Evolutionary conservation across 83 land plant genomes (phyloP).

Genomic region (Picea mariana): DNA sequence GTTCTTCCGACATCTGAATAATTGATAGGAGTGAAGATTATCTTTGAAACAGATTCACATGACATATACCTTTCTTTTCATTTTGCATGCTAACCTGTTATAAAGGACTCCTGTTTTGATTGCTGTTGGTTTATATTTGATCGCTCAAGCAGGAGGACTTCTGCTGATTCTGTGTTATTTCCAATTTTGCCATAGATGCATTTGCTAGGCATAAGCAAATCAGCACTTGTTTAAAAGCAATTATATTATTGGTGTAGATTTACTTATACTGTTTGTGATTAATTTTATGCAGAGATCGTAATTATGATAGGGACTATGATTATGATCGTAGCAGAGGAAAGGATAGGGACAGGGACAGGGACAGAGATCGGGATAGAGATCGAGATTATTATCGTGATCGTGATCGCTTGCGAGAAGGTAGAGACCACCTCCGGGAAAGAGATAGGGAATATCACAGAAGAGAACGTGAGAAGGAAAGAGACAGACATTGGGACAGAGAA

Average conservation of each 20-base stretch:
- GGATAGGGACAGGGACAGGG: conserved; percentile 66
- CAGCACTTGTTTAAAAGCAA: background rate
- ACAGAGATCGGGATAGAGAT: conserved; percentile 72
- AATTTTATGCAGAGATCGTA: conserved; percentile 11
- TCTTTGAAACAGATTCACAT: background rate
- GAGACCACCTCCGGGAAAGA: conserved; percentile 28
- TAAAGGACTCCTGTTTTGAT: background rate
- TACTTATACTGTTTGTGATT: background rate
- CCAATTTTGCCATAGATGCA: background rate
- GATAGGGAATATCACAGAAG: conserved; percentile 45
- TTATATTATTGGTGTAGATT: background rate
- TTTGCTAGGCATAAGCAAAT: background rate
- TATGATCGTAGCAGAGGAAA: conserved; percentile 47
- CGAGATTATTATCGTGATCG: conserved; percentile 38
- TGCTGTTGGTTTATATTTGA: background rate
- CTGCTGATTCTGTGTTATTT: background rate
- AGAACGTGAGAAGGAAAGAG: conserved; percentile 49
- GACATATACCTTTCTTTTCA: background rate
- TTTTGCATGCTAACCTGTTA: background rate
- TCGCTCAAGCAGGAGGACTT: background rate
- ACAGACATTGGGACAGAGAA: conserved; percentile 63
- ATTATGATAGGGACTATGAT: conserved; percentile 31
- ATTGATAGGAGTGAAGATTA: background rate
- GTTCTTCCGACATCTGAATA: background rate
- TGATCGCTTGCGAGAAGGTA: conserved; percentile 18